Conservation (phyloP, 2,329 filamentous ascomycete genomes). For the Chrysoporthe cubensis region DNA sequence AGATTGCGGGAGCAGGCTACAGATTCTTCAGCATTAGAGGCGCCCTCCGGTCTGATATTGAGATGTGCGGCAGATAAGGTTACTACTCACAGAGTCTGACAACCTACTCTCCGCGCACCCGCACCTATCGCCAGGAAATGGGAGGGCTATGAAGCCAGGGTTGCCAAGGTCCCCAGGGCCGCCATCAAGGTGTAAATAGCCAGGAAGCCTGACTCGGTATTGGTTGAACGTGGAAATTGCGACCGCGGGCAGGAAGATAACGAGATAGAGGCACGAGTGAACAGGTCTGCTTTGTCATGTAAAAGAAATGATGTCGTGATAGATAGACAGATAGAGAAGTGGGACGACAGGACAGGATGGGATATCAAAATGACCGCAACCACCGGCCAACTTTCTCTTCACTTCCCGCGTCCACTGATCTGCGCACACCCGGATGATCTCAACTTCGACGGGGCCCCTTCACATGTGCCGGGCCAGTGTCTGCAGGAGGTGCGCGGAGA, state of each 20-base stretch:
- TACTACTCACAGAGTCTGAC: slow-evolving; percentile 1
- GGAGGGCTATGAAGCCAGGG: slow-evolving; percentile 24
- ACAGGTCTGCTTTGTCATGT: neutral
- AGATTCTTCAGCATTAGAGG: slow-evolving; percentile 17
- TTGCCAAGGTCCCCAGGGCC: slow-evolving; percentile 18
- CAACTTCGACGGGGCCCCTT: neutral
- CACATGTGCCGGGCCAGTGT: neutral
- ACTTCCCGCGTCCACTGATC: neutral
- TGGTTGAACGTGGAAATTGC: neutral
- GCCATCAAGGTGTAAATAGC: slow-evolving; percentile 26
- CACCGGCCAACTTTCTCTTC: slow-evolving; percentile 10
- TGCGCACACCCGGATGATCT: neutral
- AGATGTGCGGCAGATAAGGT: neutral
- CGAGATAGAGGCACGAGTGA: neutral
- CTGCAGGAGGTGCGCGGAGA: neutral
- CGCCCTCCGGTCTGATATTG: slow-evolving; percentile 11
- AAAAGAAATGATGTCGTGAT: neutral
- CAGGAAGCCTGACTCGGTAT: neutral
- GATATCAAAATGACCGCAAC: slow-evolving; percentile 9
- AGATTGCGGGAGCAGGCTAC: slow-evolving; percentile 15
- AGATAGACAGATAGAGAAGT: slow-evolving; percentile 13
- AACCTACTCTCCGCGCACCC: slow-evolving; percentile 1
- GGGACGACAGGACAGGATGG: slow-evolving; percentile 16
- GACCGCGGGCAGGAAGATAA: slow-evolving; percentile 6
- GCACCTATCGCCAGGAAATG: slow-evolving; percentile 3